phyloP scores from a whole-genome alignment of 1,139 yeast genomes.

The Candida sanyaensis region DNA sequence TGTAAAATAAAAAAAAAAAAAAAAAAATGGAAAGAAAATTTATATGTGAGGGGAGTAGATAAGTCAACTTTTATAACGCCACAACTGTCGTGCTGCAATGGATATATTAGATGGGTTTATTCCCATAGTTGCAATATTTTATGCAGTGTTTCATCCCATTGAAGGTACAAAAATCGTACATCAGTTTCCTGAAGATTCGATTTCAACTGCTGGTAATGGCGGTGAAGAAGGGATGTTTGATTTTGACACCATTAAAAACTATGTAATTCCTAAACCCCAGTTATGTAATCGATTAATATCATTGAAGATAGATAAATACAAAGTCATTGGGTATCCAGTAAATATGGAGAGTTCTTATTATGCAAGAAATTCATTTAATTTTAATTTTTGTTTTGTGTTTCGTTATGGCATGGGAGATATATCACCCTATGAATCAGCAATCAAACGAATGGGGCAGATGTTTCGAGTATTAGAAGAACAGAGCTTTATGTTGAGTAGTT shows the following conservation, averaged over 20 bases:
- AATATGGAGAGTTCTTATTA: conserved; percentile 73
- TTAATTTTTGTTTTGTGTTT: conserved; percentile 91
- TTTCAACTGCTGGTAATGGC: conserved; percentile 23
- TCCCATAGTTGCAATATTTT: conserved; percentile 84
- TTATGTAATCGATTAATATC: conserved; percentile 81
- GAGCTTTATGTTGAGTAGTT: conserved; percentile 67
- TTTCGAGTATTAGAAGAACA: conserved; percentile 91
- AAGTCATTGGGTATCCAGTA: conserved; percentile 91
- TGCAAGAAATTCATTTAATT: conserved; percentile 87
- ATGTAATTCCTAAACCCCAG: conserved; percentile 90
- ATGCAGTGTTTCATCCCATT: conserved; percentile 91
- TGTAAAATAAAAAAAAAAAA: no score
- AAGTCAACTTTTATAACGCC: no score
- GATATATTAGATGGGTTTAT: conserved; percentile 62
- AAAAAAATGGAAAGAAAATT: not conserved
- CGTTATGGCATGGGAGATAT: conserved; percentile 73
- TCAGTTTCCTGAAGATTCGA: conserved; percentile 77
- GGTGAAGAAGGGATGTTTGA: conserved; percentile 51
- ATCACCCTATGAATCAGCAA: conserved; percentile 83
- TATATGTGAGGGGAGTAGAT: no score
- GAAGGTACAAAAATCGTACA: conserved; percentile 94
- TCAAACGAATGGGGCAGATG: conserved; percentile 83
- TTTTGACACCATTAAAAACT: conserved; percentile 85
- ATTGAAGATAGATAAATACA: conserved; percentile 66
- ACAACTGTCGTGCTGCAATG: conserved; percentile 23